Base-by-base conservation (phyloP, 148 eudicot genomes). In the Simmondsia chinensis region DNA sequence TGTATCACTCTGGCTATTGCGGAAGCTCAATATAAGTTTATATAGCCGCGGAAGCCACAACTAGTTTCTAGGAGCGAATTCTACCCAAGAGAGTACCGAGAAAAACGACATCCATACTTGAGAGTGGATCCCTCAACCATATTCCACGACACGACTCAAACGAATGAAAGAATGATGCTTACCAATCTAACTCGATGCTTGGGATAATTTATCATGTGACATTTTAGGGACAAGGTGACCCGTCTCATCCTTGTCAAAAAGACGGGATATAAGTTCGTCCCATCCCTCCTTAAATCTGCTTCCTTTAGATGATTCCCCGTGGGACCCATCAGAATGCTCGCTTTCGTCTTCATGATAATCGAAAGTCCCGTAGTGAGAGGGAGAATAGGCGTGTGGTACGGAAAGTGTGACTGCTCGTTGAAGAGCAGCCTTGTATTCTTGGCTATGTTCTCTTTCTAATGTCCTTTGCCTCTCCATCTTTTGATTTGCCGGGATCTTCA, bases 391-490 rank as follows among this genome's bases (percentile, higher is more conserved):
- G 17, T 79, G 79, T 21, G 95, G 99, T 14, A 91, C 86, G 3
- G 86, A 59, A 39, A 86, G 60, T 6, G 86, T 59, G 27, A 75
- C 95, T 9, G 95, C 97, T 44, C 95, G 74, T 42, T 70, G 80
- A 25, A 91, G 52, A 6, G 97, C 95, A 8, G 88, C 86, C 59
- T 56, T 76, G 77, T 91, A 42, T 64, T 86, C 83, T 35, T 79
- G 75, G 7, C 33, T 63, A 54, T 85, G 99, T 59, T 91, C 99
- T 56, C 60, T 74, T 17, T 45, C 83, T 46, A 91, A 25, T 14
- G 74, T 68, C 61, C 77, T 44, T 45, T 86, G 89, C 49, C 99
- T 56, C 65, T 77, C 83, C 94, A 93, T 86, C 69, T 65, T 93
- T 39, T 86, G 99, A 20, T 68, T 50, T 39, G 69, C 58, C 5